Conservation (phyloP, 192 early-diverging fungal species). For the Funneliformis geosporum region DNA sequence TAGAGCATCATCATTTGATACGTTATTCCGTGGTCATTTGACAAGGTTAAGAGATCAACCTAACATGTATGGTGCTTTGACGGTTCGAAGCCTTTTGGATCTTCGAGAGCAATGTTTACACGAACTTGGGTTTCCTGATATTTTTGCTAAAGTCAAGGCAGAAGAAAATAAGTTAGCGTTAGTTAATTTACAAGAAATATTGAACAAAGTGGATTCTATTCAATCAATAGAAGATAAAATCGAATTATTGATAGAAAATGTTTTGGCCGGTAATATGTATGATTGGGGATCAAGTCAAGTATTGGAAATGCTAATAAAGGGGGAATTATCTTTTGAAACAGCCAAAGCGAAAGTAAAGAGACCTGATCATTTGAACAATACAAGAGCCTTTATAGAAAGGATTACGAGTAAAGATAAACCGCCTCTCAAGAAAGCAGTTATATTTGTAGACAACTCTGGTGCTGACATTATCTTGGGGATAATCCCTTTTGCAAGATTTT, state of each 20-base stretch:
- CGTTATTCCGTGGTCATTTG: slow-evolving; percentile 70
- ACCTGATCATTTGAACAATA: slow-evolving; percentile 48
- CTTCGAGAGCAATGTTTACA: slow-evolving; percentile 81
- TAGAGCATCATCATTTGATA: slow-evolving; percentile 52
- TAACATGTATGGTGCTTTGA: slow-evolving; percentile 70
- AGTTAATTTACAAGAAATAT: slow-evolving; percentile 46
- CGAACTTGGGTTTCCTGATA: slow-evolving; percentile 79
- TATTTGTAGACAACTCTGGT: slow-evolving; percentile 86
- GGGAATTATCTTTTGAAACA: slow-evolving; percentile 58
- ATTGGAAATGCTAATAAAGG: slow-evolving; percentile 56
- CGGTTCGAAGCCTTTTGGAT: slow-evolving; percentile 69
- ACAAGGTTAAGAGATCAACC: slow-evolving; percentile 64
- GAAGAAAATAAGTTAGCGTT: slow-evolving; percentile 68
- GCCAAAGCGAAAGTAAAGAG: slow-evolving; percentile 49
- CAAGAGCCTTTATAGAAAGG: slow-evolving; percentile 43
- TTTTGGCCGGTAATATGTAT: slow-evolving; percentile 84
- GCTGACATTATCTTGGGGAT: slow-evolving; percentile 80
- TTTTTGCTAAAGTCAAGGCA: slow-evolving; percentile 71
- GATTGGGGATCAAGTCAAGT: slow-evolving; percentile 76
- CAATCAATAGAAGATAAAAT: slow-evolving; percentile 37
- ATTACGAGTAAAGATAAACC: slow-evolving; percentile 30
- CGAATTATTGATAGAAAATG: slow-evolving; percentile 60
- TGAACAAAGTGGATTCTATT: slow-evolving; percentile 53
- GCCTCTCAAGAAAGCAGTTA: slow-evolving; percentile 59
- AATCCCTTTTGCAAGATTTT: slow-evolving; percentile 70